Percentiles rank a stretch among this genome's conserved stretches.
Evolutionary conservation across 768 basidiomycete genomes (phyloP).

Genomic region (Amanita exitialis): DNA sequence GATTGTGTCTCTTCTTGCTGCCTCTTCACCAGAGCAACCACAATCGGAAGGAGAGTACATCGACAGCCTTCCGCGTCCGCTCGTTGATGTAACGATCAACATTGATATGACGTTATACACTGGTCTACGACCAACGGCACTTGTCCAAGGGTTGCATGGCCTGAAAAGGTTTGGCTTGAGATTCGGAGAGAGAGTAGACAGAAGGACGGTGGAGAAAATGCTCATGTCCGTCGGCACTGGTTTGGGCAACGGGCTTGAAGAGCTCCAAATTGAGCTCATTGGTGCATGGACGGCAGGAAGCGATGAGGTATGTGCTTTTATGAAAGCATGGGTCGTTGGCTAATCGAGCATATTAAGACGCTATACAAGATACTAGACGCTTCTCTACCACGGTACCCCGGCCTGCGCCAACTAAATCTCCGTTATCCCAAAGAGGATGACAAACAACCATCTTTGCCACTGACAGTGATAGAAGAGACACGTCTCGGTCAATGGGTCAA

Average conservation of each 20-base stretch:
- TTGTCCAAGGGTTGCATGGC: slow-evolving; percentile 25
- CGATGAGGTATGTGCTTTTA: slow-evolving; percentile 23
- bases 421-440: slow-evolving; percentile 8
- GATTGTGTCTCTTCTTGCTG: slow-evolving; percentile 18
- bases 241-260: slow-evolving; percentile 13
- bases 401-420: slow-evolving; percentile 22
- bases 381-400: slow-evolving; percentile 28
- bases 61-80: slow-evolving; percentile 14
- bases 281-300: slow-evolving; percentile 14
- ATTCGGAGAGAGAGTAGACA: slow-evolving; percentile 30
- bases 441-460: neutral
- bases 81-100: slow-evolving; percentile 24
- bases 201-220: slow-evolving; percentile 35
- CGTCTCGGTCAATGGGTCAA: slow-evolving; percentile 16
- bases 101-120: slow-evolving; percentile 35
- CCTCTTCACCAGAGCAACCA: slow-evolving; percentile 10
- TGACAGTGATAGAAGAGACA: slow-evolving; percentile 1
- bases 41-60: neutral
- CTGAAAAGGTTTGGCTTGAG: slow-evolving; percentile 21
- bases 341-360: slow-evolving; percentile 15
- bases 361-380: slow-evolving; percentile 30
- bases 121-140: slow-evolving; percentile 32
- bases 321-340: neutral
- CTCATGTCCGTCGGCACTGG: slow-evolving; percentile 29
- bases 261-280: slow-evolving; percentile 16